Base-by-base conservation (phyloP, 129 eudicot species). In the Apium graveolens region DNA sequence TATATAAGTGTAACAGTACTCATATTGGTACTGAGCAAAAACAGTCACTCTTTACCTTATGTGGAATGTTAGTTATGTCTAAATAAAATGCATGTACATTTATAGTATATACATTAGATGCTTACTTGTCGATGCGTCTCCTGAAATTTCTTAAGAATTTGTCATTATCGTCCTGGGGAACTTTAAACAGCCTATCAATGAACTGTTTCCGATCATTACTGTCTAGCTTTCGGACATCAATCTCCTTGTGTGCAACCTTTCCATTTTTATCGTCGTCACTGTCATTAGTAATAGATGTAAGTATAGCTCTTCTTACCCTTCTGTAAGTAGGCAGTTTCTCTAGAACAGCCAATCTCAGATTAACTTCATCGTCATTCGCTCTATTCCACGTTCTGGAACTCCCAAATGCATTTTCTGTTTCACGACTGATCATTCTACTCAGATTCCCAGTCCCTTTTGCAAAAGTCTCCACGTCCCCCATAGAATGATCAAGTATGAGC, bases 141-240 rank as follows among this genome's bases (percentile, higher is more conserved):
- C 86, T 82, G 51, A 87, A 80, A 81, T 86, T 90, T 65, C 13
- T 78, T 71, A 88, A 82, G 83, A 90, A 90, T 82, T 75, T 88
- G 71, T 65, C 92, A 41, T 86, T 90, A 78, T 88, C 96, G 21
- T 90, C 88, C 76, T 90, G 88, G 7, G 89, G 91, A 75, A 86
- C 85, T 73, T 79, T 86, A 72, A 90, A 84, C 42, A 85, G 49
- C 62, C 83, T 80, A 42, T 88, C 89, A 29, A 90, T 76, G 75
- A 90, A 83, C 37, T 88, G 53, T 43, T 82, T 83, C 39, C 84
- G 80, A 77, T 84, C 80, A 73, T 76, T 66, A n/a, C 62, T 39
- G 51, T 82, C 84, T 18, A 87, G 88, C 48, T 87, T 79, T 51
- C 88, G 81, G 5, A 90, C 91, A 82, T 87, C 94, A 13, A 90